Evolutionary conservation across 2,329 filamentous ascomycete species (phyloP).

Genomic region (Exophiala alcalophila): DNA sequence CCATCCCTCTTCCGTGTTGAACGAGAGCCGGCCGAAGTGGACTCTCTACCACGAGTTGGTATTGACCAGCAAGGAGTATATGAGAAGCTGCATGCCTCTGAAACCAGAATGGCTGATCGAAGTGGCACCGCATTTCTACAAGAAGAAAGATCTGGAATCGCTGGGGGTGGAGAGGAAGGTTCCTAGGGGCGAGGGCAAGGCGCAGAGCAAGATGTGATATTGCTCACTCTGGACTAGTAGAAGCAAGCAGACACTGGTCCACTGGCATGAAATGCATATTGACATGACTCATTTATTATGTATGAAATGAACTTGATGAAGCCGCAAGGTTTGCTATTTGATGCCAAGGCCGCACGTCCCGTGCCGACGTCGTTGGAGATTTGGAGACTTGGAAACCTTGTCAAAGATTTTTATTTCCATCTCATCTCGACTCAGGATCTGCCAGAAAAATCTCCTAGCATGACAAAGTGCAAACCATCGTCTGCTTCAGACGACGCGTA

Average conservation of each 20-base stretch:
- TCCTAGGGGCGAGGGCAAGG: slow-evolving; percentile 56
- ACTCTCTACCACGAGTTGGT: slow-evolving; percentile 76
- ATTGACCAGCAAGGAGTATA: slow-evolving; percentile 91
- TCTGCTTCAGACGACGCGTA: background rate
- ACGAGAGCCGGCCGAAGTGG: slow-evolving; percentile 69
- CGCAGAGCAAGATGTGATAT: slow-evolving; percentile 24
- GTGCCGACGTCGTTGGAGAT: too few species aligned
- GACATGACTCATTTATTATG: too few species aligned
- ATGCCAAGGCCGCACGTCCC: too few species aligned
- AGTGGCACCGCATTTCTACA: slow-evolving; percentile 91
- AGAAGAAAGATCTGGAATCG: slow-evolving; percentile 81
- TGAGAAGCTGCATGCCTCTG: slow-evolving; percentile 81
- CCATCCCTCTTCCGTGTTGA: slow-evolving; percentile 82
- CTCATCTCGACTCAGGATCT: too few species aligned
- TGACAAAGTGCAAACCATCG: background rate
- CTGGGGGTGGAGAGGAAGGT: slow-evolving; percentile 74
- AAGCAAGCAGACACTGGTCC: too few species aligned
- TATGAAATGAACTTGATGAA: too few species aligned
- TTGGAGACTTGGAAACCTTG: too few species aligned
- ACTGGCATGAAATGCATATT: too few species aligned
- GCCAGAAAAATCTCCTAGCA: too few species aligned
- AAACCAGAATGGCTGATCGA: slow-evolving; percentile 82
- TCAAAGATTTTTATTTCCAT: too few species aligned
- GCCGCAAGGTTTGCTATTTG: too few species aligned
- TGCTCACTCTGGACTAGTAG: too few species aligned